phyloP scores from a whole-genome alignment of 805 yeast species.

The Lipomyces starkeyi region DNA sequence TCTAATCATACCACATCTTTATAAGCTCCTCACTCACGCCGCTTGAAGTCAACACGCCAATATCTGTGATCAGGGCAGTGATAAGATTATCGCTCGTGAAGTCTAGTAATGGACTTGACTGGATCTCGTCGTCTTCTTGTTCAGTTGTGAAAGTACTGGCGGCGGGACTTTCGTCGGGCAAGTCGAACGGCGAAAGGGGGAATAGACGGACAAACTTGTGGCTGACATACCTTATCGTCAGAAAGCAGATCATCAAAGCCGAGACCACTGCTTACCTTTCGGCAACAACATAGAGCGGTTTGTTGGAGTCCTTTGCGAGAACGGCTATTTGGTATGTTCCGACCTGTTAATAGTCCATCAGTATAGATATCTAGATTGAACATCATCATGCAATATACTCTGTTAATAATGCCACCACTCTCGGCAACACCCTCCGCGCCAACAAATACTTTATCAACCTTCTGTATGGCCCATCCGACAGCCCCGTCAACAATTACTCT shows the following conservation, averaged over 20 bases:
- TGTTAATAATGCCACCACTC: constrained; percentile 96
- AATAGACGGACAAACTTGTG: constrained; percentile 96
- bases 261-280: constrained; percentile 53
- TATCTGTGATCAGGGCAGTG: constrained; percentile 93
- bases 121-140: constrained; percentile 42
- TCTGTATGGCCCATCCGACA: constrained; percentile 89
- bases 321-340: constrained; percentile 97
- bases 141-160: constrained; percentile 24
- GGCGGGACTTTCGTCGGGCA: constrained; percentile 58
- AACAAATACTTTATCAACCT: constrained; percentile 89
- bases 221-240: constrained; percentile 42
- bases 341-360: constrained; percentile 45
- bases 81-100: constrained; percentile 96
- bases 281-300: constrained; percentile 91
- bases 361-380: neutral
- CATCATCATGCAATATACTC: constrained; percentile 46
- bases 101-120: constrained; percentile 69
- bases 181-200: constrained; percentile 90
- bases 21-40: constrained; percentile 98
- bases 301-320: constrained; percentile 84
- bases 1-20: constrained; percentile 64
- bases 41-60: constrained; percentile 95
- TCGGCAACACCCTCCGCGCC: constrained; percentile 99
- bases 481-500: constrained; percentile 89
- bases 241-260: neutral